Conservation (phyloP, 2,329 filamentous ascomycete genomes). For the Hypomyces perniciosus region DNA sequence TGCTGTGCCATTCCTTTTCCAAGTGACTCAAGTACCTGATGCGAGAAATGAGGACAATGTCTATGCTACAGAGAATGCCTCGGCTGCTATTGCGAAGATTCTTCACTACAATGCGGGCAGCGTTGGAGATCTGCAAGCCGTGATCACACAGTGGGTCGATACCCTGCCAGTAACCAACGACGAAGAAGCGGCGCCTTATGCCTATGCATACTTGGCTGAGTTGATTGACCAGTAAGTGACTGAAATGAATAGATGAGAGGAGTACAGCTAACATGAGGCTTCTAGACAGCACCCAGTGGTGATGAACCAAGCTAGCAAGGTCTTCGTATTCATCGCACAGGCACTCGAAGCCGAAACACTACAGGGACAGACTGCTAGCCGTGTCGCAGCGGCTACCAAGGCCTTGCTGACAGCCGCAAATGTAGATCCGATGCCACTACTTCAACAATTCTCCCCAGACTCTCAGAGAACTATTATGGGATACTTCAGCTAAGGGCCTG, state of each 20-base stretch:
- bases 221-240: constrained; percentile 85
- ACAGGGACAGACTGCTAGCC: constrained; percentile 72
- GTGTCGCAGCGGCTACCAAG: constrained; percentile 74
- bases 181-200: constrained; percentile 94
- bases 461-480: constrained; percentile 73
- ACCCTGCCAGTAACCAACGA: constrained; percentile 91
- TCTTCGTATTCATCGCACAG: constrained; percentile 80
- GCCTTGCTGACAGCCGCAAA: constrained; percentile 66
- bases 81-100: constrained; percentile 93
- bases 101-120: constrained; percentile 79
- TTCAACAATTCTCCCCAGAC: constrained; percentile 70
- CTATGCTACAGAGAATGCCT: constrained; percentile 96
- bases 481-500: constrained; percentile 59
- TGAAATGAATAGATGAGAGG: not conserved
- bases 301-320: constrained; percentile 67
- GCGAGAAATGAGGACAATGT: constrained; percentile 88
- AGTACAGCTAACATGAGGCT: constrained; percentile 22
- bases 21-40: constrained; percentile 73
- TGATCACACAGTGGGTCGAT: constrained; percentile 81
- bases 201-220: constrained; percentile 85
- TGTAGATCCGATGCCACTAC: constrained; percentile 68
- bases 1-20: constrained; percentile 75
- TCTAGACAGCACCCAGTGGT: constrained; percentile 79
- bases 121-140: constrained; percentile 67
- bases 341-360: constrained; percentile 88